Base-by-base conservation (phyloP, 305 asterid genomes). In the Nicotiana rustica region DNA sequence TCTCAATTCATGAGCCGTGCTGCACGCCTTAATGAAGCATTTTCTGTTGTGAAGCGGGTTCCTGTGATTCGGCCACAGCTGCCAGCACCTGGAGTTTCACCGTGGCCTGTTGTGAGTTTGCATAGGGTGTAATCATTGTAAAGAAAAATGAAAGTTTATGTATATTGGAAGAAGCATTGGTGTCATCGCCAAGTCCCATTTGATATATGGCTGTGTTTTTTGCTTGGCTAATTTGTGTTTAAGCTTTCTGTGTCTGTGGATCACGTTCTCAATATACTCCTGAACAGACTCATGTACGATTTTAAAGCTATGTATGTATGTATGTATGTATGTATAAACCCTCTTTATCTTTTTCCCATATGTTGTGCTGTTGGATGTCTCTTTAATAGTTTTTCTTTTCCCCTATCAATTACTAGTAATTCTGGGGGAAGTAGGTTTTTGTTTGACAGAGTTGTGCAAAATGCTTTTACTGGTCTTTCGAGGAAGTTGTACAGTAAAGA, bases 1-100 rank as follows among this genome's bases (percentile, higher is more conserved):
- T 91, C 98, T 85, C 98, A 93, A 96, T 95, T 92, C 85, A 93
- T 92, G 94, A 91, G 90, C 90, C 91, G 93, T 49, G 98, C 97
- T 81, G 97, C 94, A 84, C 98, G 97, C 85, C 90, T 94, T 78
- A 94, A 94, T n/a, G 98, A 96, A 87, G 97, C 98, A 55, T 94
- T 96, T 92, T 92, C 97, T 1, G 88, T 91, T 31, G 98, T 91
- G 88, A 96, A 92, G 91, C 89, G 96, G 69, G 95, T 92, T 41
- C 99, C 99, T 0, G 89, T 91, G 77, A 89, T 96, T 71, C 92
- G 98, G 38, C 95, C 98, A 38, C 86, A 94, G 44, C 83, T 92
- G 83, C 98, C 98, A 31, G 90, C 91, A 1, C 91, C 89, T 79
- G 97, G 98, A 73, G 83, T 91, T 33, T 82, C 88, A 84, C 85